A percentile compares a stretch with the other conserved stretches of the same genome.
phyloP scores from a whole-genome alignment of 2,329 filamentous ascomycete genomes.

The Alternaria alternata region DNA sequence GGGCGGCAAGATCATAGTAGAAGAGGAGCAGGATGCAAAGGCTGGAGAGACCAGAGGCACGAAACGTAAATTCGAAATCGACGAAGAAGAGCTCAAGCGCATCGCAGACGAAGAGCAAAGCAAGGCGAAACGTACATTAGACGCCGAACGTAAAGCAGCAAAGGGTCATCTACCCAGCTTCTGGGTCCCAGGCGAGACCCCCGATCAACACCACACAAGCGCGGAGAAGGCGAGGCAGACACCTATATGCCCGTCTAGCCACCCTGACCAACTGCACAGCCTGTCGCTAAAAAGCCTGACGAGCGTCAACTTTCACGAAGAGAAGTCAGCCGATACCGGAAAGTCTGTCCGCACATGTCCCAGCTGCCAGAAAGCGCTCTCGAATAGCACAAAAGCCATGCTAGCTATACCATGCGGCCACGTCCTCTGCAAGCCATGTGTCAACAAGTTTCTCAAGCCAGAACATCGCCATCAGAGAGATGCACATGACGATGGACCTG shows the following conservation, averaged over 20 bases:
- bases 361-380: slow-evolving; percentile 81
- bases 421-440: slow-evolving; percentile 85
- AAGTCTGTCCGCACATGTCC: slow-evolving; percentile 72
- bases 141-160: slow-evolving; percentile 71
- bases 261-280: slow-evolving; percentile 70
- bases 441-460: slow-evolving; percentile 77
- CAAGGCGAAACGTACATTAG: slow-evolving; percentile 73
- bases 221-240: slow-evolving; percentile 63
- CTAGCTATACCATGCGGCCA: slow-evolving; percentile 90
- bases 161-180: slow-evolving; percentile 82
- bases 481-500: slow-evolving; percentile 66
- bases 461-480: slow-evolving; percentile 47
- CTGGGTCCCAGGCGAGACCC: slow-evolving; percentile 89
- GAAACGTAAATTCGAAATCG: slow-evolving; percentile 84
- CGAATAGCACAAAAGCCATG: slow-evolving; percentile 82
- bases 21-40: slow-evolving; percentile 46
- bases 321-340: slow-evolving; percentile 63
- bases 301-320: slow-evolving; percentile 77
- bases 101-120: slow-evolving; percentile 74
- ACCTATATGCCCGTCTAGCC: slow-evolving; percentile 80
- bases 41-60: slow-evolving; percentile 48
- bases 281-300: slow-evolving; percentile 83
- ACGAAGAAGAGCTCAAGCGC: slow-evolving; percentile 76
- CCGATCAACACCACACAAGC: slow-evolving; percentile 61
- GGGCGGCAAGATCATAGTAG: slow-evolving; percentile 56